These are phyloP conservation scores for Citrus reticulata DNA, from an alignment of 345 rosid genomes.

Conservation along the genomic window DNA sequence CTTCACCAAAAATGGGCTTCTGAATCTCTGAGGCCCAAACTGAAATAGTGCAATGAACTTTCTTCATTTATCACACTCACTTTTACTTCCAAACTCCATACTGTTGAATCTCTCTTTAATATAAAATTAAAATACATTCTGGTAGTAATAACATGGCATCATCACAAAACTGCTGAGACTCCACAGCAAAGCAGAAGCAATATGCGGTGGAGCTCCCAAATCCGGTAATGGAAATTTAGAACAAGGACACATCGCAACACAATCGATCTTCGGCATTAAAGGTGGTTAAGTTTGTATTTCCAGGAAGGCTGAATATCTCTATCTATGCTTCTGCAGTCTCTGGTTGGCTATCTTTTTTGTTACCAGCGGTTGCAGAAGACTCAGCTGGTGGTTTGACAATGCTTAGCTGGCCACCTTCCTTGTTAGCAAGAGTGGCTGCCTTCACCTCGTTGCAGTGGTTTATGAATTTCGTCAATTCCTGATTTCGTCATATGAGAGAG, in stretches of 20 bases:
- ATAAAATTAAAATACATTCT: not conserved
- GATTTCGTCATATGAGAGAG: not conserved
- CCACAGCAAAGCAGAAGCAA: not conserved
- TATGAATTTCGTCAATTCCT: constrained; percentile 84
- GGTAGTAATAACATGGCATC: no score
- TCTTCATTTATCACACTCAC: not conserved
- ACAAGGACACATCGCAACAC: not conserved
- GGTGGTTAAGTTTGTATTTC: not conserved
- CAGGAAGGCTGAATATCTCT: not conserved
- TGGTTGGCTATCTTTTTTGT: constrained; percentile 25
- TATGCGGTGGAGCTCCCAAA: not conserved
- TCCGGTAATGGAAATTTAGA: not conserved
- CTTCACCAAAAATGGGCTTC: not conserved
- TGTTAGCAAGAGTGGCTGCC: constrained; percentile 71
- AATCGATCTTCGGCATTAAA: not conserved
- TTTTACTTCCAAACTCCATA: no score
- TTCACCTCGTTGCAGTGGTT: constrained; percentile 86
- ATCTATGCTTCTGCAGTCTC: constrained; percentile 5
- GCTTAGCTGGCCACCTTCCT: constrained; percentile 76
- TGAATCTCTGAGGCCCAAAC: not conserved
- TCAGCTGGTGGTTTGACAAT: constrained; percentile 48
- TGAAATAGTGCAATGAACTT: not conserved
- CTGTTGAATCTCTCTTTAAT: not conserved
- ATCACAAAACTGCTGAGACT: no score
- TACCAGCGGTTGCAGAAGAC: constrained; percentile 27